Base-by-base conservation (phyloP, 1,284 basidiomycete species). In the Exsudoporus floridanus region DNA sequence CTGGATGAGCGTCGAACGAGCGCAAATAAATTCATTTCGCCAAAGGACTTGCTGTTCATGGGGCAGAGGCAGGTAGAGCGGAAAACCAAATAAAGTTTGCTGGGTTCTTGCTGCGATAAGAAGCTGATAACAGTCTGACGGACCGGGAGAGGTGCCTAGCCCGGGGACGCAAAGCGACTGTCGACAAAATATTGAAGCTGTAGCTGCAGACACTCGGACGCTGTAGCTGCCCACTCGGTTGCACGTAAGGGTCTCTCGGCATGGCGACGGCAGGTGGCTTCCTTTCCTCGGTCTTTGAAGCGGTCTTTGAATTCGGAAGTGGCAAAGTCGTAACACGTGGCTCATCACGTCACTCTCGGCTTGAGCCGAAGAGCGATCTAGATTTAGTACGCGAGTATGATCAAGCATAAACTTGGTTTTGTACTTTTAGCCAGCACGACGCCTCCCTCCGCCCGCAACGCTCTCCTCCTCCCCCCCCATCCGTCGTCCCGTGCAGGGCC, bases 301-400 rank as follows among this genome's bases (percentile, higher is more conserved):
- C 53, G 54, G 49, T 7, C 23, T 36, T 13, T 16, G 4, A 53
- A 59, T n/a, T 37, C 47, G 10, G 55, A 52, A 54, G 52, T 40
- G 42, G 47, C n/a, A 43, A 34, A 25, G 35, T 25, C 13, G 2
- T 19, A 42, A 45, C 69, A 68, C 64, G 64, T 67, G 67, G 52
- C 36, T 30, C 19, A 33, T 65, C 52, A 55, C 63, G 64, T 67
- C 58, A 66, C 50, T 27, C 38, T 38, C 67, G 63, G 69, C 56
- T 52, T 47, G 35, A 53, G 28, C 65, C 67, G 65, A 53, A 31
- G 30, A 33, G 21, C 49, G 57, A 67, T 72, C 70, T 70, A 72
- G 66, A 72, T 67, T 37, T 30, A n/a, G 21, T 35, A 50, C 35
- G 50, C 47, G 50, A 45, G 39, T 23, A 14, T 56, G 59, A 58